Conservation (phyloP, 305 asterid genomes). For the Solanum hybrid region DNA sequence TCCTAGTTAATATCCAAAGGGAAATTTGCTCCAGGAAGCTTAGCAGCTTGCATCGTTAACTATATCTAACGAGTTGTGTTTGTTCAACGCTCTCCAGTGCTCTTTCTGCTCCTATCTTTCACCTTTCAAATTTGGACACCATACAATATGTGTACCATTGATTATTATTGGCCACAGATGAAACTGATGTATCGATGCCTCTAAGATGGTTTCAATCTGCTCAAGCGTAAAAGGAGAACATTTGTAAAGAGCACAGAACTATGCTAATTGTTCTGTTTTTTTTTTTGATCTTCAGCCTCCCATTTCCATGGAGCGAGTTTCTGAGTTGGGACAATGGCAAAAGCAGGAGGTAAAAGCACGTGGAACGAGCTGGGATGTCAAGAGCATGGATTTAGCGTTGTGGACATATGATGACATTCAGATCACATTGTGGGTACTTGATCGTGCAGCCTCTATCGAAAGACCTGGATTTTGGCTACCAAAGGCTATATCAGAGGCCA, state of each 20-base stretch:
- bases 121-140: neutral
- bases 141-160: neutral
- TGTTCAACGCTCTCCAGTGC: neutral
- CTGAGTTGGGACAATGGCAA: slow-evolving; percentile 72
- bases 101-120: neutral
- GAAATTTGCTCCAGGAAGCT: neutral
- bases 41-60: neutral
- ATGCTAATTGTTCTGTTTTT: neutral
- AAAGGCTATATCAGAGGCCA: slow-evolving; percentile 73
- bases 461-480: slow-evolving; percentile 93
- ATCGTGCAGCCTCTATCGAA: slow-evolving; percentile 62
- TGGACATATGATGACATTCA: too few species aligned
- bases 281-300: slow-evolving; percentile 56
- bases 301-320: slow-evolving; percentile 38
- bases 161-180: too few species aligned
- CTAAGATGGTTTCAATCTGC: neutral
- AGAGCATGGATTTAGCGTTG: slow-evolving; percentile 45
- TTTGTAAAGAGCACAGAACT: neutral
- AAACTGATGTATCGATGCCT: neutral
- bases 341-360: slow-evolving; percentile 46
- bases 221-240: neutral
- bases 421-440: neutral
- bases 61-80: neutral
- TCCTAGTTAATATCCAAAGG: neutral
- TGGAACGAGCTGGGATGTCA: slow-evolving; percentile 89